Base-by-base conservation (phyloP, 1,284 basidiomycete species). In the Moniliophthora roreri region DNA sequence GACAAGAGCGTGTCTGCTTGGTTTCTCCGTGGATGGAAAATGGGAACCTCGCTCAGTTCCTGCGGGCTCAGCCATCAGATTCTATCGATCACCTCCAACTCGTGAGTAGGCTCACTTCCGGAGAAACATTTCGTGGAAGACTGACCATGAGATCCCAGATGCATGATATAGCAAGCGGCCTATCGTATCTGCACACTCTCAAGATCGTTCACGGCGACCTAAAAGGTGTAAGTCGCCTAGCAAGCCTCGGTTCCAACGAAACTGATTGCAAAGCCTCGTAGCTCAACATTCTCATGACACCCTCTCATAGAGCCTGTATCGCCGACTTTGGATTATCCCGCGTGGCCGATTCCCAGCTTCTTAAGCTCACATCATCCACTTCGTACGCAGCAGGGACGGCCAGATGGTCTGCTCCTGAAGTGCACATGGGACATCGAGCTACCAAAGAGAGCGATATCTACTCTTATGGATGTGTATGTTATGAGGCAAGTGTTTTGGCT, bases 231-330 rank as follows among this genome's bases (percentile, higher is more conserved):
- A 40, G 39, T 18, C 16, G 10, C 2, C 16, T 40, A 13, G 2
- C 36, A 16, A 37, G 13, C 13, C 36, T 37, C 13, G 2, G 13
- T 16, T 2, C 13, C 36, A 37, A 13, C 36, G 13, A 37, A 13
- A 4, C 36, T 37, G 16, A 37, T 2, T 16, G 16, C 2, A n/a
- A n/a, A n/a, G n/a, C n/a, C n/a, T n/a, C n/a, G 16, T 16, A 56
- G 54, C 32, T 49, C 20, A 56, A 56, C 41, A 50, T 56, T 15
- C 40, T 56, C 28, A 44, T 56, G 3, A 56, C 54, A 4, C 54
- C 51, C 4, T 4, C 36, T 5, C 38, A 36, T 10, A 18, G 51
- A 11, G 54, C 54, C 3, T 56, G 54, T 38, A 41, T 56, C 24
- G 54, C 51, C n/a, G 54, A 56, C 24, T 56, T 48, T 34, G 54